Percentiles rank a stretch among this genome's conserved stretches.
These are phyloP conservation scores for Malassezia sp. DNA, from an alignment of 1,284 basidiomycete genomes.

Conservation along the genomic window DNA sequence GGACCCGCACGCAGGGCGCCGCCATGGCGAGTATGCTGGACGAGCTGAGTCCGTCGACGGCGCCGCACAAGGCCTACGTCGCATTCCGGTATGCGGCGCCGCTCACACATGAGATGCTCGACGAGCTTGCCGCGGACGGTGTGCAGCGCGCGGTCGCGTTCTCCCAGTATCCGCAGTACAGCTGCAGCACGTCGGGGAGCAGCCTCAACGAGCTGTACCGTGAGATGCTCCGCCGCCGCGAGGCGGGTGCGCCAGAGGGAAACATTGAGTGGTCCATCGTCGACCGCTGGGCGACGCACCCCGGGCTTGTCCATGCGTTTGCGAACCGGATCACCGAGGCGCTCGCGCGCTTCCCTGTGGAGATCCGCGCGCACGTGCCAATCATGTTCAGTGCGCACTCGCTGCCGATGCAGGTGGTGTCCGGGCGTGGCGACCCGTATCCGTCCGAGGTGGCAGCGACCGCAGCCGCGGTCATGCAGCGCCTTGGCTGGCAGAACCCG, in stretches of 20 bases:
- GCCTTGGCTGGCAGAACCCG: conserved; percentile 42
- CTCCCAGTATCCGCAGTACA: conserved; percentile 98
- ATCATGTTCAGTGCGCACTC: conserved; percentile 96
- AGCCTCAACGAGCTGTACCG: conserved; percentile 83
- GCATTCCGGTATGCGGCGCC: conserved; percentile 61
- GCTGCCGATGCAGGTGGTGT: conserved; percentile 60
- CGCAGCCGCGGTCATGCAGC: conserved; percentile 48
- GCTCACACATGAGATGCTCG: conserved; percentile 69
- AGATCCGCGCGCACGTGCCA: conserved; percentile 61
- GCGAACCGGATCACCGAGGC: conserved; percentile 75
- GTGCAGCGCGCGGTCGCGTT: conserved; percentile 88
- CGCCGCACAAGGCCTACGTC: conserved; percentile 90
- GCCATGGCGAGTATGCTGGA: conserved; percentile 83
- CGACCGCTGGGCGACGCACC: conserved; percentile 92
- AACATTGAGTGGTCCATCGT: conserved; percentile 89
- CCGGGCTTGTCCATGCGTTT: conserved; percentile 85
- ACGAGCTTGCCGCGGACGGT: conserved; percentile 77
- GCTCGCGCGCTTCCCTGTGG: conserved; percentile 64
- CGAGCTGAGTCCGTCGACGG: conserved; percentile 78
- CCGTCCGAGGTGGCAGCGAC: conserved; percentile 88
- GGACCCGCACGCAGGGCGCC: conserved; percentile 77
- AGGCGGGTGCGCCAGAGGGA: conserved; percentile 48
- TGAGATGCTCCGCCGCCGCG: conserved; percentile 49
- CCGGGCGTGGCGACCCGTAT: conserved; percentile 82
- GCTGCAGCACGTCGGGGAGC: conserved; percentile 93